phyloP scores from a whole-genome alignment of 176 grass and related monocot genomes.

The Carex cristatella region DNA sequence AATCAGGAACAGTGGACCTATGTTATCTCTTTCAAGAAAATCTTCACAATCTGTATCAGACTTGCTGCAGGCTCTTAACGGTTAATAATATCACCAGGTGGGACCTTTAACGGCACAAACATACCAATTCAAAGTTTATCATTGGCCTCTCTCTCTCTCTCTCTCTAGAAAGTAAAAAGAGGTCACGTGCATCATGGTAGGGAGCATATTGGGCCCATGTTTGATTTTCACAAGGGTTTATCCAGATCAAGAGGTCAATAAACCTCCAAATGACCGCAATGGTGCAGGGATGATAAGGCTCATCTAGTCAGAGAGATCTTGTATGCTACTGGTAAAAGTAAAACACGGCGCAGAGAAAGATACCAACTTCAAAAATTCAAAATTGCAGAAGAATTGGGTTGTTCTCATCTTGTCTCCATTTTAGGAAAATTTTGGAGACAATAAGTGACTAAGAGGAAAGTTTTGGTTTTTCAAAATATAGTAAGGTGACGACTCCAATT shows the following conservation, averaged over 20 bases:
- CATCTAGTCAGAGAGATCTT: slow-evolving; percentile 17
- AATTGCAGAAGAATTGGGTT: not conserved
- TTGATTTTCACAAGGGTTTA: slow-evolving; percentile 7
- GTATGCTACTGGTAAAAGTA: slow-evolving; percentile 27
- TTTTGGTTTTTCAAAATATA: not conserved
- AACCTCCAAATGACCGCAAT: slow-evolving; percentile 16
- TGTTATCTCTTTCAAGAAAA: not conserved
- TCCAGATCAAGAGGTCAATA: slow-evolving; percentile 21
- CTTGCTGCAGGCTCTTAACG: not conserved
- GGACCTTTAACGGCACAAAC: not conserved
- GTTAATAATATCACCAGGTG: not conserved
- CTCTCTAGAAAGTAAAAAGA: not conserved
- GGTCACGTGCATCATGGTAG: slow-evolving; percentile 12
- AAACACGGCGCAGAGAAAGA: not conserved
- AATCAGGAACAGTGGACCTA: not conserved
- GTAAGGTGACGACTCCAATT: not conserved
- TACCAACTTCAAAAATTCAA: not conserved
- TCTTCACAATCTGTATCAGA: not conserved
- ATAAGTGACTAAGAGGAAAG: not conserved
- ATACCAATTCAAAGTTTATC: slow-evolving; percentile 9
- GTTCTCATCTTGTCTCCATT: not conserved
- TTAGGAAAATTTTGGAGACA: not conserved
- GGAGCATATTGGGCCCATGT: not conserved
- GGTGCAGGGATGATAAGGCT: slow-evolving; percentile 20
- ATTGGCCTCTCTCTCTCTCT: not conserved